These are phyloP conservation scores for Emiliania huxleyi DNA, from an alignment of 78 protist species.

Conservation along the genomic window DNA sequence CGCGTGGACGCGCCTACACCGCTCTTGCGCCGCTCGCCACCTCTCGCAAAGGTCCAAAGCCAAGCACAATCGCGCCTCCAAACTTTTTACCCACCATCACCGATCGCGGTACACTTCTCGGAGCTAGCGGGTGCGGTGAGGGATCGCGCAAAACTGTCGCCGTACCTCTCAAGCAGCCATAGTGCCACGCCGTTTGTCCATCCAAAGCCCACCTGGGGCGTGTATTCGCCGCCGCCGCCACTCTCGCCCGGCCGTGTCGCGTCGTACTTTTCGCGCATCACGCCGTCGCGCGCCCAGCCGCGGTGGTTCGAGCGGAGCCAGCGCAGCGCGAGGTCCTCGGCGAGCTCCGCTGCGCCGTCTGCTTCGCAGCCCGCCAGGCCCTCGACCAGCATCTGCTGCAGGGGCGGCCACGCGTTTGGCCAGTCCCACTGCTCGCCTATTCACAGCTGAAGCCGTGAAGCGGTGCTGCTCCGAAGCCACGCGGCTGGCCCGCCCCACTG, in stretches of 20 bases:
- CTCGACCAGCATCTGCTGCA: constrained; percentile 17
- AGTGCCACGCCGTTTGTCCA: constrained; percentile 67
- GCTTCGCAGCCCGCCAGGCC: background rate
- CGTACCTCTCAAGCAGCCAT: no score
- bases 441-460: no score
- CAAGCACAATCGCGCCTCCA: no score
- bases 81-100: no score
- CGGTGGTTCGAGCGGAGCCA: background rate
- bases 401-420: constrained; percentile 70
- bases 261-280: constrained; percentile 63
- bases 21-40: no score
- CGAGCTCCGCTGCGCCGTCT: constrained; percentile 32
- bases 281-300: constrained; percentile 39
- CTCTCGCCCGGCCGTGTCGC: constrained; percentile 12
- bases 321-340: background rate
- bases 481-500: no score
- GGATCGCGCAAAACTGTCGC: no score
- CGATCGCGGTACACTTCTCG: no score
- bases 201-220: constrained; percentile 60
- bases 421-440: constrained; percentile 76
- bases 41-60: no score
- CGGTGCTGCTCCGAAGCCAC: no score
- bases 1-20: no score
- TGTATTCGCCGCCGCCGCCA: constrained; percentile 69
- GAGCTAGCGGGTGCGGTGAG: no score